These are phyloP conservation scores for Thalassiosira tumida DNA, from an alignment of 352 stramenopile species.

Conservation along the genomic window DNA sequence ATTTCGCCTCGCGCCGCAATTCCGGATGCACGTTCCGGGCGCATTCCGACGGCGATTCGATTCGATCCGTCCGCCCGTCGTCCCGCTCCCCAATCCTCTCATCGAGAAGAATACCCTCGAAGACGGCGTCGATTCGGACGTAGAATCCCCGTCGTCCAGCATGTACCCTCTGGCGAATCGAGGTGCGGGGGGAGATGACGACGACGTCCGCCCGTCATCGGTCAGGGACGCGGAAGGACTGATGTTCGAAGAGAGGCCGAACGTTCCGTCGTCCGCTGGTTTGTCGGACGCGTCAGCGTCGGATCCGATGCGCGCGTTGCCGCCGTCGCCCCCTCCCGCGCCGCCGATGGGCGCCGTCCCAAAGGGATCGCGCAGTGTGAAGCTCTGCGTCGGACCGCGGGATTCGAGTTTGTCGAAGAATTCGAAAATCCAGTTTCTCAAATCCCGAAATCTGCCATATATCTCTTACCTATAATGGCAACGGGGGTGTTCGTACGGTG, in stretches of 20 bases:
- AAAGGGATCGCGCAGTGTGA: conserved; percentile 71
- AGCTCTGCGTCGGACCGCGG: conserved; percentile 68
- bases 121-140: not conserved
- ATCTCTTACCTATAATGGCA: too few species aligned
- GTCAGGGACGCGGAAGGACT: conserved; percentile 34
- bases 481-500: too few species aligned
- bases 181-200: conserved; percentile 31
- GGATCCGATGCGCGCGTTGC: not conserved
- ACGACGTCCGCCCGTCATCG: conserved; percentile 14
- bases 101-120: conserved; percentile 40
- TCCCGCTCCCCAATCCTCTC: not conserved
- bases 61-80: not conserved
- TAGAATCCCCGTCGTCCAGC: conserved; percentile 65
- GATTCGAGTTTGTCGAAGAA: conserved; percentile 75
- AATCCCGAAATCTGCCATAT: too few species aligned
- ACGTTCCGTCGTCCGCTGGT: conserved; percentile 35
- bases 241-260: conserved; percentile 50
- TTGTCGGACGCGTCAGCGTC: not conserved
- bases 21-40: conserved; percentile 69
- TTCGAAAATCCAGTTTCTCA: too few species aligned
- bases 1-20: conserved; percentile 56
- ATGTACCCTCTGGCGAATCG: conserved; percentile 70
- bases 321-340: not conserved
- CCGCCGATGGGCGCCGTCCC: conserved; percentile 4
- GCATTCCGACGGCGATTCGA: conserved; percentile 50